Percentiles rank a stretch among this genome's conserved stretches.
These are phyloP conservation scores for Juglanconis sp. DNA, from an alignment of 2,329 filamentous ascomycete species.

Conservation along the genomic window DNA sequence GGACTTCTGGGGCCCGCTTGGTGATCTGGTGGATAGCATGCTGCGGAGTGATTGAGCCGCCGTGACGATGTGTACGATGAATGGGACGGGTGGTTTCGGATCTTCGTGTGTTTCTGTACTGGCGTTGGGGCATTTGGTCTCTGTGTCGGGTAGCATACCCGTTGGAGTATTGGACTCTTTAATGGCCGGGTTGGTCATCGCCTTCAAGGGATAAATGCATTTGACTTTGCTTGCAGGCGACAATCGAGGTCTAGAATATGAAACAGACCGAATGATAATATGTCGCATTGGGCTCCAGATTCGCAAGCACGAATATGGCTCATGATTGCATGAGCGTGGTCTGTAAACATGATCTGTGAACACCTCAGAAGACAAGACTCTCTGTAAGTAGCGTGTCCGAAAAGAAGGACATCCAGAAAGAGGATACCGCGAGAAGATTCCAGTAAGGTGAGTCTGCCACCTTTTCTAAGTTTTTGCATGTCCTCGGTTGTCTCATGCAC, in stretches of 20 bases:
- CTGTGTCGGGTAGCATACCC: constrained; percentile 25
- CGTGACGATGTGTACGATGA: background rate
- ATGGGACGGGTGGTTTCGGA: background rate
- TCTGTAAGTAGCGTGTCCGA: no score
- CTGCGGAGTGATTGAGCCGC: constrained; percentile 75
- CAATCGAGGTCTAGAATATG: background rate
- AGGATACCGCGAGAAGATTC: no score
- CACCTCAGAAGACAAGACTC: no score
- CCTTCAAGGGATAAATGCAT: background rate
- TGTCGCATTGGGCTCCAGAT: background rate
- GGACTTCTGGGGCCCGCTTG: constrained; percentile 95
- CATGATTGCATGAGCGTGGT: background rate
- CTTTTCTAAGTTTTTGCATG: no score
- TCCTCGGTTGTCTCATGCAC: no score
- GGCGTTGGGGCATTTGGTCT: constrained; percentile 17
- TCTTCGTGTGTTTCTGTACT: constrained; percentile 5
- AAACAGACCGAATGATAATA: constrained; percentile 7
- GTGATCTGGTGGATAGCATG: constrained; percentile 97
- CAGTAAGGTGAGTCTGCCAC: no score
- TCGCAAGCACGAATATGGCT: no score
- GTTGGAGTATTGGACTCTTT: background rate
- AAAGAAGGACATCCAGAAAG: no score
- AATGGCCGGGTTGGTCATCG: background rate
- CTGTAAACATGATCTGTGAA: no score
- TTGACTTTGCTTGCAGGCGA: background rate